Evolutionary conservation across 805 yeast species (phyloP), one percentile per base, ranked within the genome.

Genomic region (Starmerella floricola): DNA sequence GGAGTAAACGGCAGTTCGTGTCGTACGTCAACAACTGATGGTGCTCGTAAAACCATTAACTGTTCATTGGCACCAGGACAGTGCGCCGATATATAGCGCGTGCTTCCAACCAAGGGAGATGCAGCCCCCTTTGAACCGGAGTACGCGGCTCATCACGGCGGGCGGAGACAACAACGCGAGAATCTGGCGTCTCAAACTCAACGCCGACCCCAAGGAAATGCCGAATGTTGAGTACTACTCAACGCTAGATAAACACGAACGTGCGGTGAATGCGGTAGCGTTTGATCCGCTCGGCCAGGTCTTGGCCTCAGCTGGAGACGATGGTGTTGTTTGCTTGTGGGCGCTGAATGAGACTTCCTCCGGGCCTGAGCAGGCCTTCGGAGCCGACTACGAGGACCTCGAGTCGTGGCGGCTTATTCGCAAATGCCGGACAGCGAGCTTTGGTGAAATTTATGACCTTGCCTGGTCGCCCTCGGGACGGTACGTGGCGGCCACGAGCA

Each of bases 141-240:
- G 28, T 32, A 36, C 40, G 16, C 69, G 93, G 38, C 62, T 88
- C 28, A 88, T 79, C 3, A 88, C 97, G 0, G 94, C 85, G 0
- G 97, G 97, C 19, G 96, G 96, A 32, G 98, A 91, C 60, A 82
- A 80, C 57, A 82, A 83, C 52, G 79, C 85, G n/a, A 68, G 96
- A 38, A 41, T 63, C 23, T 63, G 71, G 68, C 46, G 57, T 34
- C 48, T 66, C 15, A 34, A 36, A 31, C 12, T 20, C 30, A 24
- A 34, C 10, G 26, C 49, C 13, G 20, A 34, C 40, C 51, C 21
- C 42, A 46, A 6, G 49, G 54, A 3, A 55, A 54, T 27, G 54
- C 58, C 19, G 38, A 38, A 36, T 0, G 80, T 86, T 15, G 80
- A 77, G 46, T 88, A 86, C 58, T 64, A 86, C 23, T 73, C 91